phyloP scores from a whole-genome alignment of 495 filamentous ascomycete species.

The Stereocaulon alpinum region DNA sequence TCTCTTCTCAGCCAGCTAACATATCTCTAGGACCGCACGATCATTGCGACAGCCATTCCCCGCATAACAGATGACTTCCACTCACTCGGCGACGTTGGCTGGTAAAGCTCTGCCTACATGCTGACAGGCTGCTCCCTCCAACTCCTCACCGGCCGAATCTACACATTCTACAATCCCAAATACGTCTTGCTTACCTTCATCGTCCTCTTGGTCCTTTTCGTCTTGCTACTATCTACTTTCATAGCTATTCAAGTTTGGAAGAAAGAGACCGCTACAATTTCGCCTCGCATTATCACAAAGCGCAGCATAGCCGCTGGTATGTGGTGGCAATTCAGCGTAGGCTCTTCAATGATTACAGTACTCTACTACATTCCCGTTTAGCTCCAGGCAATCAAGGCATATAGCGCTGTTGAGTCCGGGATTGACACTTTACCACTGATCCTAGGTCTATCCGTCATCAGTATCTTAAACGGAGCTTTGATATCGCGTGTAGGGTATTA shows the following conservation, averaged over 20 bases:
- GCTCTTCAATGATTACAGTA: conserved; percentile 28
- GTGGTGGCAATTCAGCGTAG: conserved; percentile 24
- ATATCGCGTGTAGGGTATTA: conserved; percentile 57
- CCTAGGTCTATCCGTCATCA: conserved; percentile 35
- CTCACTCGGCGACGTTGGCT: conserved; percentile 52
- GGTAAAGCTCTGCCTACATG: conserved; percentile 57
- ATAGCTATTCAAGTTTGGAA: conserved; percentile 36
- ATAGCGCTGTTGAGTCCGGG: conserved; percentile 28
- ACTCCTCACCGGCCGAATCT: conserved; percentile 64
- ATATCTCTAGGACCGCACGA: conserved; percentile 13
- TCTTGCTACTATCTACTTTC: conserved; percentile 36
- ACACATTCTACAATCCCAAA: conserved; percentile 61
- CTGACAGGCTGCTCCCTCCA: conserved; percentile 59
- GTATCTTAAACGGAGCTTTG: conserved; percentile 39
- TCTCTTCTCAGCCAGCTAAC: not conserved
- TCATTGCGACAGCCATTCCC: conserved; percentile 39
- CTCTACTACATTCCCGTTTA: conserved; percentile 61
- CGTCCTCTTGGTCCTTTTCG: conserved; percentile 40
- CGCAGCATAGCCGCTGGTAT: conserved; percentile 43
- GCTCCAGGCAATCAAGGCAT: conserved; percentile 55
- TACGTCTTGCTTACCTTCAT: conserved; percentile 43
- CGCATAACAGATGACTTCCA: conserved; percentile 61
- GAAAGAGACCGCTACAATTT: conserved; percentile 40
- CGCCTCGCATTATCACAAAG: conserved; percentile 45
- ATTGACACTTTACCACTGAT: conserved; percentile 35